Evolutionary conservation across 352 stramenopile genomes (phyloP).

Genomic region (Phytopythium mirpurense): DNA sequence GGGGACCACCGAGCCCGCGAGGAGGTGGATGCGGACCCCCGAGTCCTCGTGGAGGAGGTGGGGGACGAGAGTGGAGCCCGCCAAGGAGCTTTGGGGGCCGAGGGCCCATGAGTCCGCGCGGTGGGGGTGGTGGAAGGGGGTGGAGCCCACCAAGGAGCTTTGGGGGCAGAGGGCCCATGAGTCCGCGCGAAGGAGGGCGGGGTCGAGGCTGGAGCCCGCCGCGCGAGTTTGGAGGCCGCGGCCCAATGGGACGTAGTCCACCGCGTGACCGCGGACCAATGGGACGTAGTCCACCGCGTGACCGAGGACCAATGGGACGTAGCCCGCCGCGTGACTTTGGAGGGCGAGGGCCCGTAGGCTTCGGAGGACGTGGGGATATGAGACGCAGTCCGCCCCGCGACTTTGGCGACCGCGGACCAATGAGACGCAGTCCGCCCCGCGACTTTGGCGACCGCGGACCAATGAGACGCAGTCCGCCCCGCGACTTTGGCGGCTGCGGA

Average conservation of each 20-base stretch:
- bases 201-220: constrained; percentile 5
- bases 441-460: constrained; percentile 3
- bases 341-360: constrained; percentile 6
- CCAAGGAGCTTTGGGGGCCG: constrained; percentile 9
- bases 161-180: constrained; percentile 12
- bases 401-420: constrained; percentile 10
- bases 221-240: constrained; percentile 12
- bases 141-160: constrained; percentile 8
- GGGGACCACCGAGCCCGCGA: neutral
- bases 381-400: constrained; percentile 17
- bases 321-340: constrained; percentile 17
- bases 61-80: constrained; percentile 13
- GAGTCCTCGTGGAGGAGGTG: too few relatives aligned
- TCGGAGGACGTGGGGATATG: constrained; percentile 6
- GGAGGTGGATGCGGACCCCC: too few relatives aligned
- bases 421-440: neutral
- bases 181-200: neutral
- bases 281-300: constrained; percentile 14
- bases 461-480: constrained; percentile 14
- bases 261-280: constrained; percentile 13
- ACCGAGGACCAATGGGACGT: constrained; percentile 12
- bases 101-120: constrained; percentile 6
- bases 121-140: constrained; percentile 1
- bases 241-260: constrained; percentile 13
- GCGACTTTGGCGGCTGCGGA: constrained; percentile 15